Conservation (phyloP, 2,329 filamentous ascomycete species). For the Aschersonia sp. region DNA sequence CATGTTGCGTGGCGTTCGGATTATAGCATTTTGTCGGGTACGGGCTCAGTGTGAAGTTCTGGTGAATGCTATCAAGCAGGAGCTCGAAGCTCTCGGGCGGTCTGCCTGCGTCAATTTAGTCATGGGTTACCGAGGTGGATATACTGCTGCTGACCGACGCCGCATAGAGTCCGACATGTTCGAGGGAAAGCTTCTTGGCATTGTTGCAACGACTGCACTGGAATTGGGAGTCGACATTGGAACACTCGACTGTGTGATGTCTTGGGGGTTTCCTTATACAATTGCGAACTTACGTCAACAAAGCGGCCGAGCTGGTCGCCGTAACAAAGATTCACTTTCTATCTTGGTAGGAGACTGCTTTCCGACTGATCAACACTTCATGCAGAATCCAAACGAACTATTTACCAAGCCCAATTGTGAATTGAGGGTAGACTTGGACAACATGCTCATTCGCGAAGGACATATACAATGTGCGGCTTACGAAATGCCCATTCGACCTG, state of each 20-base stretch:
- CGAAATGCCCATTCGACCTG: conserved; percentile 81
- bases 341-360: conserved; percentile 82
- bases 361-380: conserved; percentile 87
- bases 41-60: conserved; percentile 80
- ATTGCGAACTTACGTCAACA: conserved; percentile 92
- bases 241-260: conserved; percentile 82
- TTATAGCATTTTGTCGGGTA: conserved; percentile 85
- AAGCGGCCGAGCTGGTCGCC: conserved; percentile 77
- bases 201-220: conserved; percentile 83
- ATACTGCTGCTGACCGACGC: conserved; percentile 79
- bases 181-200: conserved; percentile 80
- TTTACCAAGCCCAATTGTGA: conserved; percentile 84
- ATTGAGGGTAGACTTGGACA: conserved; percentile 81
- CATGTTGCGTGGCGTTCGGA: conserved; percentile 72
- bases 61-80: conserved; percentile 62
- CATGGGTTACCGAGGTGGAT: conserved; percentile 92
- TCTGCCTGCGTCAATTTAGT: conserved; percentile 64
- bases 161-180: conserved; percentile 95
- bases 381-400: conserved; percentile 89
- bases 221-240: conserved; percentile 95
- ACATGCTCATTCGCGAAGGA: conserved; percentile 81
- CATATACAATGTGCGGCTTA: conserved; percentile 92
- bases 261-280: conserved; percentile 87
- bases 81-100: conserved; percentile 59
- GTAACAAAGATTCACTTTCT: conserved; percentile 86